Conservation (phyloP, 306 rosid genomes). For the Echinosophora koreensis region DNA sequence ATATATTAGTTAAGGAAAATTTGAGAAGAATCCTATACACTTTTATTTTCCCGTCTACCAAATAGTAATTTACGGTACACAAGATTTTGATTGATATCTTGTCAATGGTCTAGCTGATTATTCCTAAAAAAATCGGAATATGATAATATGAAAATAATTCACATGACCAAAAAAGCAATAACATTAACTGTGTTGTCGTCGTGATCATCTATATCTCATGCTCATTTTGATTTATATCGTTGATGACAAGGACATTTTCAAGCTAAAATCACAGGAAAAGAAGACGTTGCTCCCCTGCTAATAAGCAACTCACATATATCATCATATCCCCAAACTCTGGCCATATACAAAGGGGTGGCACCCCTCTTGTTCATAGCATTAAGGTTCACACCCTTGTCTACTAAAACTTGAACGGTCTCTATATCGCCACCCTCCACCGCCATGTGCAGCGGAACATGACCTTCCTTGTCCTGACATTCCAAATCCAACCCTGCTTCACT, state of each 20-base stretch:
- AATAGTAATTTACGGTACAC: too few species aligned
- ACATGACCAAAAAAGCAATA: neutral
- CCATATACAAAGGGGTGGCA: constrained; percentile 72
- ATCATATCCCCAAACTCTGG: constrained; percentile 65
- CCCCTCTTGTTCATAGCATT: constrained; percentile 57
- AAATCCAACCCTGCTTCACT: constrained; percentile 58
- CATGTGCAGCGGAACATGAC: constrained; percentile 78
- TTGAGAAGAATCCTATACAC: neutral
- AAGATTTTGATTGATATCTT: neutral
- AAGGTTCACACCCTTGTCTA: constrained; percentile 62
- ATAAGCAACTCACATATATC: constrained; percentile 61
- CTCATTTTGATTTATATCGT: neutral
- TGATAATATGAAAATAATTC: neutral
- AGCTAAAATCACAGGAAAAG: constrained; percentile 20
- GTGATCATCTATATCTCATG: neutral
- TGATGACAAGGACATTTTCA: constrained; percentile 18
- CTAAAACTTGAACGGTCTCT: constrained; percentile 58
- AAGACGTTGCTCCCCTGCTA: constrained; percentile 55
- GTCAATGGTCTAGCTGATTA: neutral
- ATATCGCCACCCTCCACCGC: constrained; percentile 69
- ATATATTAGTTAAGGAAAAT: too few species aligned
- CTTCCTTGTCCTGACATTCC: constrained; percentile 72
- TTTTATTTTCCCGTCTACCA: neutral
- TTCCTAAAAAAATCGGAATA: neutral
- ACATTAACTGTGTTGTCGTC: neutral